Evolutionary conservation across 371 early-diverging fungal species (phyloP).

Genomic region (Apophysomyces ossiformis): DNA sequence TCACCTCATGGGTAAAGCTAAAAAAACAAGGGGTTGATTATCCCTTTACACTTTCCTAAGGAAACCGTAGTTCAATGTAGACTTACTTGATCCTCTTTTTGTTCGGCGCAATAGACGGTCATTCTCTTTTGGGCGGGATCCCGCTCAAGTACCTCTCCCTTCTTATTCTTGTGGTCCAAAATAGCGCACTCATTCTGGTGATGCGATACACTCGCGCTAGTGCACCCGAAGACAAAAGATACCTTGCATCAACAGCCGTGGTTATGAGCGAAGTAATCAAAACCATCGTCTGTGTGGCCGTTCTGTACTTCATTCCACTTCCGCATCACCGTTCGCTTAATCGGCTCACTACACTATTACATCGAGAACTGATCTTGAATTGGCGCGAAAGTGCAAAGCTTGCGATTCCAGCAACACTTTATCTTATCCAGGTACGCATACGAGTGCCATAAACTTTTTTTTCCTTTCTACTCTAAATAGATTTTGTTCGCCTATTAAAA

Average conservation of each 20-base stretch:
- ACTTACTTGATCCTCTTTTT: neutral
- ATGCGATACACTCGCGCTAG: conserved; percentile 81
- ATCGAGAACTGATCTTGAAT: conserved; percentile 43
- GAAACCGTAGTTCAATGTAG: neutral
- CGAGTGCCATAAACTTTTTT: conserved; percentile 4
- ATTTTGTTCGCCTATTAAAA: conserved; percentile 4
- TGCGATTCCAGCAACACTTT: conserved; percentile 87
- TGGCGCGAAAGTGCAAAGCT: conserved; percentile 61
- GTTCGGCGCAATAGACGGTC: neutral
- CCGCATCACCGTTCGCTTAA: conserved; percentile 32
- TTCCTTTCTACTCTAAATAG: neutral
- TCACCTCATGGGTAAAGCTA: conserved; percentile 6
- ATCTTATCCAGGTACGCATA: conserved; percentile 76
- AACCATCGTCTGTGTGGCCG: conserved; percentile 66
- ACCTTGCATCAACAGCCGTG: conserved; percentile 88
- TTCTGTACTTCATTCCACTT: conserved; percentile 48
- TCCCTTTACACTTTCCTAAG: neutral
- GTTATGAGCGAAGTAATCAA: conserved; percentile 87
- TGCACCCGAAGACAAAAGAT: conserved; percentile 52
- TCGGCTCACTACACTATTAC: conserved; percentile 26
- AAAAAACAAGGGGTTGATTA: neutral
- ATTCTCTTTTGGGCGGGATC: conserved; percentile 5
- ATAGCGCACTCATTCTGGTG: conserved; percentile 82
- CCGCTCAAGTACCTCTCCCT: conserved; percentile 87
- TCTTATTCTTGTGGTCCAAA: conserved; percentile 87